Conservation (phyloP, 805 yeast species). For the Suhomyces sp. region DNA sequence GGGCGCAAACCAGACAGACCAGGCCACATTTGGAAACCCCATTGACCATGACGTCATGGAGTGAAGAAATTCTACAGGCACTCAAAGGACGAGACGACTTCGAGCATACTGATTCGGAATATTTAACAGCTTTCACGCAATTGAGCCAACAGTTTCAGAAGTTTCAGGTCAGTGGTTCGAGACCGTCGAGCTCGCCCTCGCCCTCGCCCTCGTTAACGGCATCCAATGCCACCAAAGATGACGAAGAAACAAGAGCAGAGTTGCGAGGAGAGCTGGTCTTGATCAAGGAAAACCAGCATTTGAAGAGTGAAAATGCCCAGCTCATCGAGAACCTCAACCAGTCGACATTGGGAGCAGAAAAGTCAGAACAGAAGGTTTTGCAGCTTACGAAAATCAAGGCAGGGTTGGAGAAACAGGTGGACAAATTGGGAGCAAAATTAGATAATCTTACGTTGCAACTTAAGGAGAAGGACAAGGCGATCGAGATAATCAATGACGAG, state of each 20-base stretch:
- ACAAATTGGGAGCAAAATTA: conserved; percentile 19
- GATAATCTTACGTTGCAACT: conserved; percentile 27
- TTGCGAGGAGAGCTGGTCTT: neutral
- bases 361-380: conserved; percentile 4
- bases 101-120: conserved; percentile 32
- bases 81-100: conserved; percentile 30
- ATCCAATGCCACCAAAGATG: neutral
- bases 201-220: conserved; percentile 4
- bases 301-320: conserved; percentile 5
- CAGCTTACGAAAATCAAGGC: conserved; percentile 10
- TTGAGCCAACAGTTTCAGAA: conserved; percentile 18
- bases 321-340: conserved; percentile 9
- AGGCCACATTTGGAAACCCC: too few species aligned
- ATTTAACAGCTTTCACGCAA: conserved; percentile 34
- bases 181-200: conserved; percentile 6
- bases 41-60: neutral
- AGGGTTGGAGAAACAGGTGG: conserved; percentile 17
- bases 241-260: neutral
- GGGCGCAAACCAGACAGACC: too few species aligned
- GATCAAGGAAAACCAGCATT: conserved; percentile 17
- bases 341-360: conserved; percentile 5
- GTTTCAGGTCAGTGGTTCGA: conserved; percentile 1
- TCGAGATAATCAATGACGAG: conserved; percentile 67
- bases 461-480: conserved; percentile 52
- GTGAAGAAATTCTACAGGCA: conserved; percentile 22